These are phyloP conservation scores for Osmanthus fragrans DNA, from an alignment of 257 asterid genomes.

Conservation along the genomic window DNA sequence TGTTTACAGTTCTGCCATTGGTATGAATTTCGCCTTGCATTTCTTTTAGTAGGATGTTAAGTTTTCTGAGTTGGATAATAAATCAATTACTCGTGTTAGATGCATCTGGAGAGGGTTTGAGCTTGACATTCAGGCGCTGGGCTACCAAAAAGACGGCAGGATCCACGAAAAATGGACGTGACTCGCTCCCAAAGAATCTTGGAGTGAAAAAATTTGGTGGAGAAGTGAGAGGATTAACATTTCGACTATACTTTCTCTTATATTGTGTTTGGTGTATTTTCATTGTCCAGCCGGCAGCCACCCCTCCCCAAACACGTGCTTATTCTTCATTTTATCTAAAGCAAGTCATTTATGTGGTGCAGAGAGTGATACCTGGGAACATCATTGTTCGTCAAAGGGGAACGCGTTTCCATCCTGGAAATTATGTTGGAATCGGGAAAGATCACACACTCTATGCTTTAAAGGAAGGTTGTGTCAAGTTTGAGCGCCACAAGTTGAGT, in stretches of 20 bases:
- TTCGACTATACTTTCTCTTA: conserved; percentile 3
- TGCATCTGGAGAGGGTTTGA: conserved; percentile 73
- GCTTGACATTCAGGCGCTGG: conserved; percentile 84
- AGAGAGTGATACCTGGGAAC: conserved; percentile 92
- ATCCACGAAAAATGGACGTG: conserved; percentile 91
- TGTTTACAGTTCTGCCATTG: conserved; percentile 53
- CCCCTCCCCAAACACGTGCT: not conserved
- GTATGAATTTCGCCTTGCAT: conserved; percentile 30
- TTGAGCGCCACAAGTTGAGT: conserved; percentile 70
- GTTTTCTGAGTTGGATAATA: not conserved
- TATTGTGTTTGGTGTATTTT: not conserved
- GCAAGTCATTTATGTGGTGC: conserved; percentile 23
- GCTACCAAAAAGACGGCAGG: conserved; percentile 92
- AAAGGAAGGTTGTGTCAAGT: conserved; percentile 81
- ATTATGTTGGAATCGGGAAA: conserved; percentile 80
- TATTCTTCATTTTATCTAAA: not conserved
- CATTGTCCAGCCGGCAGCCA: not conserved
- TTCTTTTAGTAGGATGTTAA: not conserved
- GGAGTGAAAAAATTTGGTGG: conserved; percentile 97
- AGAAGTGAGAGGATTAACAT: conserved; percentile 52
- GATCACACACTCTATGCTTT: conserved; percentile 91
- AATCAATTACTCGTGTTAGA: conserved; percentile 32
- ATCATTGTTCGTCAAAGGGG: conserved; percentile 97
- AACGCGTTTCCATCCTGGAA: conserved; percentile 88
- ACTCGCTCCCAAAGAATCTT: conserved; percentile 82